These are phyloP conservation scores for Azolla pinnata DNA, from an alignment of 75 land plant species.

Conservation along the genomic window DNA sequence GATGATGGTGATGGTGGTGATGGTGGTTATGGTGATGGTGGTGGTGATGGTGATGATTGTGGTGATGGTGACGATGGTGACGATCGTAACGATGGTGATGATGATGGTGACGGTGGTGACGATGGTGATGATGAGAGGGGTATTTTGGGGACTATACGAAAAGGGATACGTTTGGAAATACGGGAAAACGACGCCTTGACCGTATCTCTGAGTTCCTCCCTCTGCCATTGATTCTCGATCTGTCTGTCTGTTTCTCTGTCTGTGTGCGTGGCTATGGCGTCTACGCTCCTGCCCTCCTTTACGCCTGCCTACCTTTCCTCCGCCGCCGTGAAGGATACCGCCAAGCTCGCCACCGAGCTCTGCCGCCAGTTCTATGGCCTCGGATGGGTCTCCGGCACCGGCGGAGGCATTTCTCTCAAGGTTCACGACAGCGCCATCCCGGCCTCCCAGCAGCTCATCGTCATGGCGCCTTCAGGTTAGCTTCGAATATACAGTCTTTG, in stretches of 20 bases:
- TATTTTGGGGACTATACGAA: too few relatives aligned
- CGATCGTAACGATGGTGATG: too few relatives aligned
- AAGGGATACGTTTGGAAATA: too few relatives aligned
- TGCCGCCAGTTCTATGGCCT: slow-evolving; percentile 91
- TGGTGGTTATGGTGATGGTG: too few relatives aligned
- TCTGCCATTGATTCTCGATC: too few relatives aligned
- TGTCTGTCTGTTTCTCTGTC: too few relatives aligned
- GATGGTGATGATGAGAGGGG: slow-evolving; percentile 24
- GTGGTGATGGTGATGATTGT: too few relatives aligned
- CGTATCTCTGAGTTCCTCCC: too few relatives aligned
- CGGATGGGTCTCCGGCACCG: slow-evolving; percentile 99
- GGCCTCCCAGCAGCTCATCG: slow-evolving; percentile 59
- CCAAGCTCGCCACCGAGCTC: slow-evolving; percentile 65
- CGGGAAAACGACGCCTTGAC: too few relatives aligned
- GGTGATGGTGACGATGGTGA: too few relatives aligned
- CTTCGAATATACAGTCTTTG: neutral
- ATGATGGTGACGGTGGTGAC: slow-evolving; percentile 23
- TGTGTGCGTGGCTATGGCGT: slow-evolving; percentile 7
- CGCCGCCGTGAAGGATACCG: slow-evolving; percentile 49
- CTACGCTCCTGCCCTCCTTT: neutral
- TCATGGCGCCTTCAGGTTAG: slow-evolving; percentile 99
- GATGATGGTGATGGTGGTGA: too few relatives aligned
- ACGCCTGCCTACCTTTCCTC: neutral
- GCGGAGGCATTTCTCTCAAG: slow-evolving; percentile 94
- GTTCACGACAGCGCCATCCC: slow-evolving; percentile 70